Conservation (phyloP, 2,329 filamentous ascomycete species). For the Neopestalotiopsis rosae region DNA sequence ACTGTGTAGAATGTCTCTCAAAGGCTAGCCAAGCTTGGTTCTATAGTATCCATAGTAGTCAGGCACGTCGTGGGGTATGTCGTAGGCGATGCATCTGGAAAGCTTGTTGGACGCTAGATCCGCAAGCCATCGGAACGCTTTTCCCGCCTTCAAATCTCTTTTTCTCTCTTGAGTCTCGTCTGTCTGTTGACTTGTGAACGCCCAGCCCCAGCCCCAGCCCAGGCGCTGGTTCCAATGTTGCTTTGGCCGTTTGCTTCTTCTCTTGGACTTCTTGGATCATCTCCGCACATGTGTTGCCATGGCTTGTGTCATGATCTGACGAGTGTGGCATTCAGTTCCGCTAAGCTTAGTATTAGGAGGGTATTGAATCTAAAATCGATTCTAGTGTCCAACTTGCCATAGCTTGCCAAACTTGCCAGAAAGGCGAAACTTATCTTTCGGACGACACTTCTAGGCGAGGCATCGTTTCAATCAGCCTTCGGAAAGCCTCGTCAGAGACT, state of each 20-base stretch:
- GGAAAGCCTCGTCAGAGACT: background rate
- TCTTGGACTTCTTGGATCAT: background rate
- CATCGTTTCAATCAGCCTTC: background rate
- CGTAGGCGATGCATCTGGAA: background rate
- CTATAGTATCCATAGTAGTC: background rate
- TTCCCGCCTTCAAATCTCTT: background rate
- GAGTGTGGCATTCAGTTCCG: background rate
- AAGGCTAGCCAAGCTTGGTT: background rate
- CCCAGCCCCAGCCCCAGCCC: background rate
- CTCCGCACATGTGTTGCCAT: background rate
- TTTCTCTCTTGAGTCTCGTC: no score
- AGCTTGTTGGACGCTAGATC: background rate
- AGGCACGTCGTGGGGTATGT: background rate
- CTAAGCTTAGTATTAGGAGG: no score
- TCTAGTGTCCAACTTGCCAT: no score
- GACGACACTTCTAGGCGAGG: no score
- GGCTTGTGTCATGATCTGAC: background rate
- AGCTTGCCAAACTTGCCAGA: no score
- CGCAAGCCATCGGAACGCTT: background rate
- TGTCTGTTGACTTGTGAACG: no score
- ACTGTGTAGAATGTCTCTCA: background rate
- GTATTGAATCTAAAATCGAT: no score
- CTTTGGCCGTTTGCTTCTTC: background rate
- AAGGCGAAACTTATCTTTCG: no score
- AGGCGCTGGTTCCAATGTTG: background rate